Evolutionary conservation across 2,329 filamentous ascomycete species (phyloP).

Genomic region (Microdochium nivale): DNA sequence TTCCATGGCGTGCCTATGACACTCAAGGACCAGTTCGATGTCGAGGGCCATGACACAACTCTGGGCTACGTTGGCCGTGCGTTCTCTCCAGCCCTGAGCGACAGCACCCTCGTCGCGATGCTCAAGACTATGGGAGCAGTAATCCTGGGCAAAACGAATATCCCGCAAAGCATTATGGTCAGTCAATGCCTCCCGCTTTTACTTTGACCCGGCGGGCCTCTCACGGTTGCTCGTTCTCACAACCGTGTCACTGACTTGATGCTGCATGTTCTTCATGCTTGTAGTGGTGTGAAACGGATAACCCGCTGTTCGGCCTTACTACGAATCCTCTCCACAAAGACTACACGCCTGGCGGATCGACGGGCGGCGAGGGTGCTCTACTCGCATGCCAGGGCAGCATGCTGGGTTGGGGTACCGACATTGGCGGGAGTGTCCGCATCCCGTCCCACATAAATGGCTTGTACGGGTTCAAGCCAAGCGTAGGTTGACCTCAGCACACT

Average conservation of each 20-base stretch:
- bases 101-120: conserved; percentile 40
- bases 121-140: conserved; percentile 40
- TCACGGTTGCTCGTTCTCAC: no score
- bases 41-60: conserved; percentile 48
- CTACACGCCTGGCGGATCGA: conserved; percentile 28
- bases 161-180: conserved; percentile 21
- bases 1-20: conserved; percentile 11
- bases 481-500: conserved; percentile 17
- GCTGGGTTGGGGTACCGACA: conserved; percentile 40
- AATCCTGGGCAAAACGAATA: conserved; percentile 41
- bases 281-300: conserved; percentile 45
- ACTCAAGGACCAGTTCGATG: conserved; percentile 54
- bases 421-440: conserved; percentile 41
- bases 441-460: conserved; percentile 36
- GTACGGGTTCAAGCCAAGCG: conserved; percentile 39
- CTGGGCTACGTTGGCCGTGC: conserved; percentile 47
- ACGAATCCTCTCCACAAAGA: conserved; percentile 30
- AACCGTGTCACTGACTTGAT: background rate
- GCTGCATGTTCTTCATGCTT: background rate
- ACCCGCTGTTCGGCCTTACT: conserved; percentile 41
- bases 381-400: conserved; percentile 20
- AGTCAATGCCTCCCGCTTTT: conserved; percentile 42
- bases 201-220: no score
- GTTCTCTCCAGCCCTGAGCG: conserved; percentile 36
- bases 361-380: conserved; percentile 17